These are phyloP conservation scores for Coleophoma eucalyptorum DNA, from an alignment of 2,329 filamentous ascomycete genomes.

Conservation along the genomic window DNA sequence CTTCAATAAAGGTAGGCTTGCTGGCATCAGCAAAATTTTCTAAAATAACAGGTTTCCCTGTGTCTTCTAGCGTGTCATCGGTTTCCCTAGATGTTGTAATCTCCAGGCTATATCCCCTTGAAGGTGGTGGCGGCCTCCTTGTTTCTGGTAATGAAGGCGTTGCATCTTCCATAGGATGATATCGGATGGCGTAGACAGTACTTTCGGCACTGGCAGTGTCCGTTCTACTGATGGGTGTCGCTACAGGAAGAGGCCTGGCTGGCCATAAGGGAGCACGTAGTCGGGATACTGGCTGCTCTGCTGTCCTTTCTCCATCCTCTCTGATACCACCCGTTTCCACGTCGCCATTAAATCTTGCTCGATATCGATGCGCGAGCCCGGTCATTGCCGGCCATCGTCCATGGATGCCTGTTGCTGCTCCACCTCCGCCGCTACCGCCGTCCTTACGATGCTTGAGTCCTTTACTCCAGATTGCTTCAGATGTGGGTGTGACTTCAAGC, in stretches of 20 bases:
- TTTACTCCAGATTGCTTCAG: constrained; percentile 41
- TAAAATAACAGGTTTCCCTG: constrained; percentile 17
- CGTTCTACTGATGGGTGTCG: constrained; percentile 56
- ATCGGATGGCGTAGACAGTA: constrained; percentile 60
- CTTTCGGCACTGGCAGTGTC: constrained; percentile 62
- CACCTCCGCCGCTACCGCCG: constrained; percentile 21
- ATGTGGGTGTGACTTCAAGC: constrained; percentile 58
- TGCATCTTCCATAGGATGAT: constrained; percentile 49
- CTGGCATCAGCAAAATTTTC: constrained; percentile 14
- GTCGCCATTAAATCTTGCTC: constrained; percentile 14
- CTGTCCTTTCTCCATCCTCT: neutral
- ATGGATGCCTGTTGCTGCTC: constrained; percentile 15
- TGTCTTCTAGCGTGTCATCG: constrained; percentile 16
- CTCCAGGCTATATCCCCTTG: constrained; percentile 21
- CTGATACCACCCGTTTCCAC: constrained; percentile 12
- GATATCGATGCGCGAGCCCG: constrained; percentile 21
- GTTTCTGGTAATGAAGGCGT: constrained; percentile 14
- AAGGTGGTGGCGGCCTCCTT: constrained; percentile 2
- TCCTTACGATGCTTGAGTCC: constrained; percentile 29
- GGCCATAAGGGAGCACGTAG: constrained; percentile 39
- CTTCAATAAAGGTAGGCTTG: constrained; percentile 7
- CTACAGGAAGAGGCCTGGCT: constrained; percentile 47
- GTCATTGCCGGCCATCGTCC: constrained; percentile 40
- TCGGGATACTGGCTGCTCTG: constrained; percentile 7
- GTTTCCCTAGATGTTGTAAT: constrained; percentile 7